Evolutionary conservation across 116 monocot genomes (phyloP).

Genomic region (Posidonia oceanica): DNA sequence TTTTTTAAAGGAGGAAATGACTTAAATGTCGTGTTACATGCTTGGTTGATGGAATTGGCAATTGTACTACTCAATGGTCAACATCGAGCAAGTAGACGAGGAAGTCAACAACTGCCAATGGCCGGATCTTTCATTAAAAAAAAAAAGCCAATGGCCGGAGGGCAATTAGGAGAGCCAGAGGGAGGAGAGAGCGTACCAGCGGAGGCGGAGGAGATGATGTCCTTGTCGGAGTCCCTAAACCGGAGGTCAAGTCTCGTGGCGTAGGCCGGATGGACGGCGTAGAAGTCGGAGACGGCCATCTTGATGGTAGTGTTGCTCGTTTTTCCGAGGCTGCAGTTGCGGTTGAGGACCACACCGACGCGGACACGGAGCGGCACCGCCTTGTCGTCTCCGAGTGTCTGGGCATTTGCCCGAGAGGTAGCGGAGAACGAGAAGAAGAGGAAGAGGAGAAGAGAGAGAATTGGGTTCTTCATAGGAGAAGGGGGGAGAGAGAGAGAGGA

Average conservation of each 20-base stretch:
- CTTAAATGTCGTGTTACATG: too few relatives aligned
- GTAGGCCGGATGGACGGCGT: slow-evolving; percentile 7
- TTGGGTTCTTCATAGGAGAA: not conserved
- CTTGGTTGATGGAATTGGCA: too few relatives aligned
- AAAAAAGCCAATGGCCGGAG: not conserved
- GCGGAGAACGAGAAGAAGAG: not conserved
- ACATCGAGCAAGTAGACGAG: too few relatives aligned
- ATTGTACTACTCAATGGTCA: too few relatives aligned
- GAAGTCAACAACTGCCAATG: not conserved
- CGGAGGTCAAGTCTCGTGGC: slow-evolving; percentile 15
- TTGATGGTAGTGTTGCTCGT: not conserved
- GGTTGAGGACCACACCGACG: slow-evolving; percentile 16
- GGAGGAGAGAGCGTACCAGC: not conserved
- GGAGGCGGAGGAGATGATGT: slow-evolving; percentile 12
- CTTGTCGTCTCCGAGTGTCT: not conserved
- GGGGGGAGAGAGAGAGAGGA: too few relatives aligned
- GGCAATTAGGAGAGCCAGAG: not conserved
- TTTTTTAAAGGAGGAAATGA: too few relatives aligned
- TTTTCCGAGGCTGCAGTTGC: not conserved
- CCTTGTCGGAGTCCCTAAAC: not conserved
- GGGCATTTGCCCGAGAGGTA: not conserved
- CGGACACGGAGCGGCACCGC: not conserved
- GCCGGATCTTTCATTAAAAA: not conserved
- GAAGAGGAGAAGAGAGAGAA: not conserved
- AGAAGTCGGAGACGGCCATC: slow-evolving; percentile 22